These are phyloP conservation scores for Apiospora malaysiana DNA, from an alignment of 2,329 filamentous ascomycete genomes.

Conservation along the genomic window DNA sequence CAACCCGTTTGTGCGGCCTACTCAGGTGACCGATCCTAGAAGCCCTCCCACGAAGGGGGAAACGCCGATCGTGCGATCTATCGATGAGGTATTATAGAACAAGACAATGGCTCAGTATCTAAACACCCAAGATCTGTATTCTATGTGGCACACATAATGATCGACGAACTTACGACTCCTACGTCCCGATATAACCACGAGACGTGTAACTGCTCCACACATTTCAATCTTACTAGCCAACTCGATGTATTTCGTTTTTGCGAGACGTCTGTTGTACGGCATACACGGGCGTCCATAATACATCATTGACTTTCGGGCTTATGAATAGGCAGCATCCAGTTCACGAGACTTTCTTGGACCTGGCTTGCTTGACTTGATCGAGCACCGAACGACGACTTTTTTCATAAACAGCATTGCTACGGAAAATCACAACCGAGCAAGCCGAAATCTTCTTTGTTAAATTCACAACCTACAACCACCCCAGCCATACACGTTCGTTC, in stretches of 20 bases:
- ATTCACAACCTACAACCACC: neutral
- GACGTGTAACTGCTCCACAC: slow-evolving; percentile 9
- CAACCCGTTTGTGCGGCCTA: slow-evolving; percentile 56
- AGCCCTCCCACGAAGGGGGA: slow-evolving; percentile 78
- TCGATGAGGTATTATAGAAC: slow-evolving; percentile 73
- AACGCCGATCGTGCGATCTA: slow-evolving; percentile 77
- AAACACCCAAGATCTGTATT: slow-evolving; percentile 18
- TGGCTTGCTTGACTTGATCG: slow-evolving; percentile 10
- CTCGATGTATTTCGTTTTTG: neutral
- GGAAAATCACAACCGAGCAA: neutral
- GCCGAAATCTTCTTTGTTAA: slow-evolving; percentile 20
- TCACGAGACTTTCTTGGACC: neutral
- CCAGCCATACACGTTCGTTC: neutral
- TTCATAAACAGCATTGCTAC: neutral
- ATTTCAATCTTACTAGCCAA: neutral
- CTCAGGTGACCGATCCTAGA: slow-evolving; percentile 67
- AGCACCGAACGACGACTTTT: slow-evolving; percentile 1
- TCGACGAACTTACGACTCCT: slow-evolving; percentile 16
- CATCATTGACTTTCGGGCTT: neutral
- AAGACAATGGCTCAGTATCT: slow-evolving; percentile 26
- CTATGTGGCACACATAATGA: slow-evolving; percentile 16
- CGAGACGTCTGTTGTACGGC: slow-evolving; percentile 11
- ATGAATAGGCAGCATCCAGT: slow-evolving; percentile 7
- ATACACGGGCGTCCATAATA: slow-evolving; percentile 1
- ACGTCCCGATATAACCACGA: slow-evolving; percentile 6